Evolutionary conservation across 495 filamentous ascomycete species (phyloP), one percentile per base, ranked within the genome.

Genomic region (Aspergillus wentii): DNA sequence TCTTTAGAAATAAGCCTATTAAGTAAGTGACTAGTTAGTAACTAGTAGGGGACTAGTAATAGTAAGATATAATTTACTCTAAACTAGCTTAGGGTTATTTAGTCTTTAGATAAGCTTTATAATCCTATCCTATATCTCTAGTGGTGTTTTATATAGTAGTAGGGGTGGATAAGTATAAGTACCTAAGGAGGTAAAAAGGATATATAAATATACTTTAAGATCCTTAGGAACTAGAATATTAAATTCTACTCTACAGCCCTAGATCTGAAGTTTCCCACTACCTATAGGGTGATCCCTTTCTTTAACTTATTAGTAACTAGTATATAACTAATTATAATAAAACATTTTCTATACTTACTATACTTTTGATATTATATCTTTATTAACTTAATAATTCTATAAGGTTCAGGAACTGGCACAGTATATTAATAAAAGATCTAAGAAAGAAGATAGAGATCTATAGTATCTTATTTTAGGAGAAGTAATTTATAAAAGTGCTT

Each of bases 31-130:
- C 40, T 40, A 15, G 9, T 11, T 35, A 40, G 22, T 40, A 35
- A 9, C 10, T n/a, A 9, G 4, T 13, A 38, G 31, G 20, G 19
- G 17, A 1, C 40, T 40, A 10, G 16, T 13, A 35, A 40, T 16
- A 35, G n/a, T n/a, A n/a, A n/a, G n/a, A n/a, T n/a, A n/a, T n/a
- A n/a, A 35, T 29, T 38, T 44, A 38, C 41, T 34, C 28, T 27
- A 38, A 17, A 34, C 38, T 5, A 32, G 3, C 11, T 8, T 33
- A 18, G 41, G 34, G 11, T 38, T 34, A 5, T 15, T n/a, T 10
- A 38, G 26, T 10, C 38, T 27, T 18, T 19, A 0, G 28, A 44
- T 44, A 22, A 31, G 4, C 17, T 34, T 39, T 29, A n/a, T 29
- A 4, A 44, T 17, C n/a, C 30, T 17, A 8, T 34, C 15, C 8